Evolutionary conservation across 257 asterid species (phyloP), one percentile per base, ranked within the genome.

Genomic region (Rauvolfia tetraphylla): DNA sequence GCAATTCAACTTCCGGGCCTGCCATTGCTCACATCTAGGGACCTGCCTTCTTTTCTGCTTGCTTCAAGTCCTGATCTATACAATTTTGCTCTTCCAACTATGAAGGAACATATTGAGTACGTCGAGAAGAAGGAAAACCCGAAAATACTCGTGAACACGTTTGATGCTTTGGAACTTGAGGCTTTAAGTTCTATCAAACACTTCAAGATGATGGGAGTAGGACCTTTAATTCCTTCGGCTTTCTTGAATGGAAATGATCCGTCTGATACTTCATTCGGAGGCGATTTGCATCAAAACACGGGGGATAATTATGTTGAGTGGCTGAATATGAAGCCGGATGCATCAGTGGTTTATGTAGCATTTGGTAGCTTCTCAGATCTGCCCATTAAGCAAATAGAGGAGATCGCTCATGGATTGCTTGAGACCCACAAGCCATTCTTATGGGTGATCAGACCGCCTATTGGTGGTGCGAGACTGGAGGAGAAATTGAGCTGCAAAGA

Each of bases 1-100:
- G 36, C 29, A 5, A 61, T 91, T 22, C 72, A 74, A 61, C 57
- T 91, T 3, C 97, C 97, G 0, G 91, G 92, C 0, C 49, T 82
- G n/a, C 86, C 93, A 0, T 29, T 17, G 20, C 57, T 93, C 1
- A n/a, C 83, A 23, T 78, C 84, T 31, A 57, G 74, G 0, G 98
- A 91, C 49, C 78, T 91, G 48, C 96, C 97, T 0, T 86, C 97
- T 0, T 84, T 89, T 73, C 0, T 93, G 14, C 49, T 87, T 12
- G 84, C 88, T 0, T 69, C 90, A 0, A 27, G 13, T 41, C 57
- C 87, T 0, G 81, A 57, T 0, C 3, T 4, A 18, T 72, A 80
- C 17, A 53, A 12, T n/a, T 82, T 75, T 25, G 79, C 66, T 5
- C 81, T 91, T 7, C 81, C 83, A 0, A 0, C 78, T 4, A 74